Base-by-base conservation (phyloP, 371 early-diverging fungal genomes). In the Phascolomyces articulosus region DNA sequence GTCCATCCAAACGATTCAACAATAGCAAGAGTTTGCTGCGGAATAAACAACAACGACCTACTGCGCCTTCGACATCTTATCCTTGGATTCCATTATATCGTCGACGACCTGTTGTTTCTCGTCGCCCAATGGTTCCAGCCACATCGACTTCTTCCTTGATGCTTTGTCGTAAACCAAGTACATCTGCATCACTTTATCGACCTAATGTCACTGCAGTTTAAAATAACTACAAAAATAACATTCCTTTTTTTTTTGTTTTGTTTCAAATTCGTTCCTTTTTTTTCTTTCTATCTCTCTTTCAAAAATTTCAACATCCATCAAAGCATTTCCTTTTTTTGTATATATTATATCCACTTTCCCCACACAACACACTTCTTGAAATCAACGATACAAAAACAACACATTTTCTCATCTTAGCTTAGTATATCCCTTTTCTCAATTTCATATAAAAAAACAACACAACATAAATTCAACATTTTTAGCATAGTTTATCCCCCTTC, bases 61-160 rank as follows among this genome's bases (percentile, higher is more conserved):
- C 62, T 28, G 63, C 66, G 27, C 63, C 65, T 8, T 56, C 70
- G 8, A 63, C 65, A 4, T 61, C 72, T 15, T 72, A 72, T 53
- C 72, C 72, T 20, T 72, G 72, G 72, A 59, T 65, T 18, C 64
- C 66, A 16, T 38, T 68, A 49, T 72, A 72, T 57, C 55, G 66
- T n/a, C 62, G 68, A 38, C 63, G 66, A 24, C 72, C 60, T 15
- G 28, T 47, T 9, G 28, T 59, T n/a, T 59, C 60, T 6, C n/a
- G 47, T 44, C 41, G 47, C 3, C 44, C 60, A 26, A 41, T 41
- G 8, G 40, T 24, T 24, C 18, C 58, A 40, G 40, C 40, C 20
- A 58, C 38, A 2, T 15, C 58, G 2, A 20, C 58, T 31, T 20
- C 23, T 40, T 34, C 34, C 6, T 34, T 34, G 34, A 58, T 29